Percentiles rank a stretch among this genome's conserved stretches.
These are phyloP conservation scores for Reticulascus tulasneorum DNA, from an alignment of 2,329 filamentous ascomycete genomes.

Conservation along the genomic window DNA sequence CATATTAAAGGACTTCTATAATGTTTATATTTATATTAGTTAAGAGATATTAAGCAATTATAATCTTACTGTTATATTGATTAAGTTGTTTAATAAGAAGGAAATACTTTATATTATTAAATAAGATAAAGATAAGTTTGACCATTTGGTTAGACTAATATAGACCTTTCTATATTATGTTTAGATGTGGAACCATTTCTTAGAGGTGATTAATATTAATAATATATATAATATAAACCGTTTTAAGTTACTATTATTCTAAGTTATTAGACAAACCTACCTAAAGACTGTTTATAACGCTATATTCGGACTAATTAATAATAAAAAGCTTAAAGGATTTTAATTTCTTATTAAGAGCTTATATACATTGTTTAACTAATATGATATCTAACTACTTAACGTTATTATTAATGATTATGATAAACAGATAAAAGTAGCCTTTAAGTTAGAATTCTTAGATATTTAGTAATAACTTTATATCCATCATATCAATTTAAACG, in stretches of 20 bases:
- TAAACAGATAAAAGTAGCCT: background rate
- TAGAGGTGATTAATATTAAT: background rate
- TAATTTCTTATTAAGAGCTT: too few relatives aligned
- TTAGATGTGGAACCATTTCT: background rate
- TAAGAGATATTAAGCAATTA: background rate
- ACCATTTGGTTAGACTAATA: background rate
- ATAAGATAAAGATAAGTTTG: background rate
- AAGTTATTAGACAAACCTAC: background rate
- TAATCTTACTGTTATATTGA: background rate
- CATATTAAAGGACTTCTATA: background rate
- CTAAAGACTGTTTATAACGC: background rate
- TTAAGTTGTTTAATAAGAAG: too few relatives aligned
- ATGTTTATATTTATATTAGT: background rate
- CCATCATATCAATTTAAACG: background rate
- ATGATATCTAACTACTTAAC: background rate
- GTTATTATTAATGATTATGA: background rate
- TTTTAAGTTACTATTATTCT: background rate
- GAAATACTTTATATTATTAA: too few relatives aligned
- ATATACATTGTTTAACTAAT: background rate
- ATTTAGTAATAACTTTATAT: background rate
- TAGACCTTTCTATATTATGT: background rate
- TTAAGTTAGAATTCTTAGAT: background rate
- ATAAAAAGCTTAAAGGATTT: too few relatives aligned
- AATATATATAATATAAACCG: background rate
- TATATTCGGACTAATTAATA: background rate